Percentiles rank a stretch among this genome's conserved stretches.
These are phyloP conservation scores for Umbelopsis sp. DNA, from an alignment of 192 early-diverging fungal genomes.

Conservation along the genomic window DNA sequence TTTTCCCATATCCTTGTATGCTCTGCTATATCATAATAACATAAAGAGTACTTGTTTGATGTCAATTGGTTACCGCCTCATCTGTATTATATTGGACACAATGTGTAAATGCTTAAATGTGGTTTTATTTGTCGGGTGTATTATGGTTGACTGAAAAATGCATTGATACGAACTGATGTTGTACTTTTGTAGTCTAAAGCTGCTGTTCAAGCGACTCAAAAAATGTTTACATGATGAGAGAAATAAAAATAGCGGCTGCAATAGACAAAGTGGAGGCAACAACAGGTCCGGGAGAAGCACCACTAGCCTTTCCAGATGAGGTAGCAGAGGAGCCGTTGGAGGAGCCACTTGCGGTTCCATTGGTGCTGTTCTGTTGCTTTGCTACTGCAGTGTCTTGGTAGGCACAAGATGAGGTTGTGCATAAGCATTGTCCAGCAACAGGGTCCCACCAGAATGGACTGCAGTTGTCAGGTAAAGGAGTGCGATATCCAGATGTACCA, in stretches of 20 bases:
- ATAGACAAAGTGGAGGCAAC: neutral
- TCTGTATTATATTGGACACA: too few species aligned
- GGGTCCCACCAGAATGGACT: slow-evolving; percentile 76
- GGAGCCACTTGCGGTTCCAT: slow-evolving; percentile 9
- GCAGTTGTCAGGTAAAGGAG: slow-evolving; percentile 60
- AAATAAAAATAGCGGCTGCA: neutral
- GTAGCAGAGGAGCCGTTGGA: slow-evolving; percentile 9
- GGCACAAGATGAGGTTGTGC: slow-evolving; percentile 55
- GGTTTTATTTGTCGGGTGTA: too few species aligned
- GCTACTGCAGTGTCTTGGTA: slow-evolving; percentile 54
- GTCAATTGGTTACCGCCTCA: too few species aligned
- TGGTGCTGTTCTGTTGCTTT: neutral
- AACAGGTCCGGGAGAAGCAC: neutral
- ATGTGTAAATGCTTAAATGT: too few species aligned
- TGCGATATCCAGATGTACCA: slow-evolving; percentile 41
- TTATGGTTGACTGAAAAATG: too few species aligned
- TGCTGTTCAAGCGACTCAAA: too few species aligned
- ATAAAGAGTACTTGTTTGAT: slow-evolving; percentile 6
- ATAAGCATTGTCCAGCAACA: slow-evolving; percentile 61
- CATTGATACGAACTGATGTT: too few species aligned
- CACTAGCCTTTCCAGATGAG: neutral
- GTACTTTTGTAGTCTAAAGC: too few species aligned
- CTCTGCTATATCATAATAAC: slow-evolving; percentile 11
- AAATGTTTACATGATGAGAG: slow-evolving; percentile 5
- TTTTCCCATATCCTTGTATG: slow-evolving; percentile 16